Evolutionary conservation across 345 rosid genomes (phyloP).

Genomic region (Corchorus olitorius): DNA sequence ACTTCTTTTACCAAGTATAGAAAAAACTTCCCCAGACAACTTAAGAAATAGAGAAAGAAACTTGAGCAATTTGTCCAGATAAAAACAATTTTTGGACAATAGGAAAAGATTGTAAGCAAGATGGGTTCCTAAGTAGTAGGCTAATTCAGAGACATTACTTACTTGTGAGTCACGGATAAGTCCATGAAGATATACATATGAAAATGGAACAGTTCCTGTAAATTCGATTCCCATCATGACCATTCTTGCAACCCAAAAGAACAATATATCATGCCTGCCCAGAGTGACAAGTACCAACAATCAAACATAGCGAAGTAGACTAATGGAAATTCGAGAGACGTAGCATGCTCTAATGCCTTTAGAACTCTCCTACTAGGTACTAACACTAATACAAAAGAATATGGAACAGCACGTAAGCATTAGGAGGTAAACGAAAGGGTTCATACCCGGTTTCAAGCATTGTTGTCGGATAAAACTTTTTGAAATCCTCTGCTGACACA

Average conservation of each 20-base stretch:
- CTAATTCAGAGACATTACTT: slow-evolving; percentile 31
- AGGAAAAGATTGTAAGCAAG: background rate
- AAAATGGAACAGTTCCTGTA: slow-evolving; percentile 92
- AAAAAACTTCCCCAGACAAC: background rate
- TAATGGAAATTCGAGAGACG: background rate
- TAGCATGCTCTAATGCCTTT: background rate
- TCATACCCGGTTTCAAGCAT: slow-evolving; percentile 94
- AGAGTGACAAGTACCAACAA: slow-evolving; percentile 31
- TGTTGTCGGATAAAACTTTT: slow-evolving; percentile 85
- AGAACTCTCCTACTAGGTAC: too few relatives aligned
- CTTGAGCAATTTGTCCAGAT: background rate
- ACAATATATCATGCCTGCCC: slow-evolving; percentile 95
- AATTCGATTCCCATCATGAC: slow-evolving; percentile 99
- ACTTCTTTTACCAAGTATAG: background rate
- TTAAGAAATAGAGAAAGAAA: background rate
- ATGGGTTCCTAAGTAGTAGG: background rate
- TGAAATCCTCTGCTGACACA: slow-evolving; percentile 68
- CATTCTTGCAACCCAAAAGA: slow-evolving; percentile 99
- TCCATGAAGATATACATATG: slow-evolving; percentile 90
- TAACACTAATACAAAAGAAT: background rate
- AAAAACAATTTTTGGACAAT: background rate
- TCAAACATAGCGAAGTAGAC: slow-evolving; percentile 17
- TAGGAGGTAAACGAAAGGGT: slow-evolving; percentile 6
- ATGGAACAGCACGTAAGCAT: background rate
- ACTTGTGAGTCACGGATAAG: slow-evolving; percentile 93